Evolutionary conservation across 2,329 filamentous ascomycete genomes (phyloP).

Genomic region (Phaeophleospora eucalypticola): DNA sequence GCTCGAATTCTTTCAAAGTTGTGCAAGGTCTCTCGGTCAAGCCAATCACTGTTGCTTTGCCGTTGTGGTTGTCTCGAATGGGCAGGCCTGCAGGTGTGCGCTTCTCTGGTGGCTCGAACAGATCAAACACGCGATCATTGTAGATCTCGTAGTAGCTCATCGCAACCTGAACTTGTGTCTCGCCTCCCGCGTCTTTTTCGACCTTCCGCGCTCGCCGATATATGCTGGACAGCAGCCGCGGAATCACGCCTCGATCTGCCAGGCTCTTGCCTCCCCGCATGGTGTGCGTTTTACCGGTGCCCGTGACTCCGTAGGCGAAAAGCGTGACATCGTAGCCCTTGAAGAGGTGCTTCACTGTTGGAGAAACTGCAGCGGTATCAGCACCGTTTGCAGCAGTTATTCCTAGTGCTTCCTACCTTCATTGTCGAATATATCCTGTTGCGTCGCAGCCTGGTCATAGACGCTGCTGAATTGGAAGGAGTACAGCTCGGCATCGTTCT

Average conservation of each 20-base stretch:
- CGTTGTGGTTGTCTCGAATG: constrained; percentile 90
- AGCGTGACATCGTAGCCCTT: constrained; percentile 98
- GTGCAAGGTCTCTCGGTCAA: constrained; percentile 77
- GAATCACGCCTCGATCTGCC: constrained; percentile 63
- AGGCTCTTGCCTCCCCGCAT: constrained; percentile 64
- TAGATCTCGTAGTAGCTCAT: constrained; percentile 81
- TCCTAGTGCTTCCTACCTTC: constrained; percentile 64
- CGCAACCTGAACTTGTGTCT: constrained; percentile 76
- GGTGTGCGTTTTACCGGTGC: constrained; percentile 95
- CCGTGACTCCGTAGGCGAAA: constrained; percentile 94
- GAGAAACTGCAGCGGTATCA: constrained; percentile 60
- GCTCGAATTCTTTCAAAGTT: constrained; percentile 78
- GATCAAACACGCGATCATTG: constrained; percentile 90
- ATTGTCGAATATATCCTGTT: constrained; percentile 82
- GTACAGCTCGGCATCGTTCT: constrained; percentile 86
- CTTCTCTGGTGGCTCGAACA: constrained; percentile 80
- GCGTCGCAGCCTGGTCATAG: constrained; percentile 73
- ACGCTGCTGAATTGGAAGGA: constrained; percentile 94
- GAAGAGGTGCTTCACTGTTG: constrained; percentile 88
- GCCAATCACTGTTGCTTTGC: constrained; percentile 89
- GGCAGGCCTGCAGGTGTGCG: constrained; percentile 75
- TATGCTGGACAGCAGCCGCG: constrained; percentile 57
- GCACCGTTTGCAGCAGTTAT: neutral
- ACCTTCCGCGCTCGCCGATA: constrained; percentile 59
- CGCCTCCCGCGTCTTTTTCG: constrained; percentile 46